Percentiles rank a stretch among this genome's conserved stretches.
These are phyloP conservation scores for Tetradesmus lagerheimii DNA, from an alignment of 139 green algal genomes.

Conservation along the genomic window DNA sequence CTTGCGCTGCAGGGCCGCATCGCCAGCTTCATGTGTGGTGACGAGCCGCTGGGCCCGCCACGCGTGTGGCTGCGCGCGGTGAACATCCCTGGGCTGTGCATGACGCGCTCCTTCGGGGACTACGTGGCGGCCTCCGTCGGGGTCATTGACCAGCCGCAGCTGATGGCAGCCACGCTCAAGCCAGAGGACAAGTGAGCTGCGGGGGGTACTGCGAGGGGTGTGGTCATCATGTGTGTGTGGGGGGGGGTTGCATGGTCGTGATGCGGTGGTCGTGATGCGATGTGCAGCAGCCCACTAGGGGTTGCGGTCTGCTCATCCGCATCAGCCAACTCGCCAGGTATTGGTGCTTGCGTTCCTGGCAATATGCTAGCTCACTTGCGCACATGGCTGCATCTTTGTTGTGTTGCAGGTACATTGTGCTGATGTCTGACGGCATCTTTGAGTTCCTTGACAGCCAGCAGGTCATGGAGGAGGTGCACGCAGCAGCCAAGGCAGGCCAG, in stretches of 20 bases:
- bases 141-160: slow-evolving; percentile 62
- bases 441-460: slow-evolving; percentile 71
- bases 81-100: slow-evolving; percentile 61
- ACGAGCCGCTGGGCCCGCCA: slow-evolving; percentile 55
- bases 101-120: slow-evolving; percentile 74
- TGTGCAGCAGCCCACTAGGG: too few relatives aligned
- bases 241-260: too few relatives aligned
- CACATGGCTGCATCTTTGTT: neutral
- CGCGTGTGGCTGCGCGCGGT: slow-evolving; percentile 64
- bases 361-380: too few relatives aligned
- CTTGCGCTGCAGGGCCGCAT: slow-evolving; percentile 62
- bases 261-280: too few relatives aligned
- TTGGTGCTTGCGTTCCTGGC: neutral
- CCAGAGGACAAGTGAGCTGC: slow-evolving; percentile 55
- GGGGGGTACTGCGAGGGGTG: neutral
- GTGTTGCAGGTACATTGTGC: slow-evolving; percentile 61
- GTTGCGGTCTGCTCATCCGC: too few relatives aligned
- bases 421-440: slow-evolving; percentile 71
- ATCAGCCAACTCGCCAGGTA: too few relatives aligned
- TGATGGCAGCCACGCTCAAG: slow-evolving; percentile 46
- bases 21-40: slow-evolving; percentile 53
- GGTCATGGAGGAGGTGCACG: slow-evolving; percentile 65
- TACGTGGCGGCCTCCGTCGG: slow-evolving; percentile 59
- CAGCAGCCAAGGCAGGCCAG: slow-evolving; percentile 35
- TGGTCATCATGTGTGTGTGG: too few relatives aligned